Base-by-base conservation (phyloP, 2,329 filamentous ascomycete species). In the Fusarium torulosum region DNA sequence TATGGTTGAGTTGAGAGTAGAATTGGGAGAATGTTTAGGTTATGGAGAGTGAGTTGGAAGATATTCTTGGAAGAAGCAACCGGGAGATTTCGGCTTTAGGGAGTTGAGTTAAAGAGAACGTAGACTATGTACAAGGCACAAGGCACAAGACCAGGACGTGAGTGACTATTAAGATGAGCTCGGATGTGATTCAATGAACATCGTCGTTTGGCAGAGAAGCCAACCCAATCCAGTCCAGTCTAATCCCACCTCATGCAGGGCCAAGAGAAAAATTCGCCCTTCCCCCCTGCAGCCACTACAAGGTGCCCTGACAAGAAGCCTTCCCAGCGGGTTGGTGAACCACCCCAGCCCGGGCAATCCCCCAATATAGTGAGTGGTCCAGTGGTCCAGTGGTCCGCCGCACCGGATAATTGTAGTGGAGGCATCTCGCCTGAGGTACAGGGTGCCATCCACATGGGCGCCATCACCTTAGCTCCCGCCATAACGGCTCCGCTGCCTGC, bases 161-260 rank as follows among this genome's bases (percentile, higher is more conserved):
- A 62, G 43, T 54, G 47, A 50, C 25, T 44, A 33, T 35, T 63
- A 63, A 63, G 50, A 57, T 57, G 59, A 63, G 33, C 40, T 62
- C 37, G 45, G 54, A 42, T 53, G 57, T 66, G 61, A 69, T 50
- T 69, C 62, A 69, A 47, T 69, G 57, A 51, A 65, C 44, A 40
- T n/a, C 17, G 17, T n/a, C 14, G 8, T 37, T n/a, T 37, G 35
- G 19, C 35, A 37, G 35, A 37, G 33, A 35, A 35, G 33, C 33
- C 33, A 35, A n/a, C 33, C 33, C 33, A 35, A 35, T 35, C 15
- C 33, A 35, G 33, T 52, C 38, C 38, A 55, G 51, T 59, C 56
- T 37, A 23, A 54, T 51, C 53, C 58, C 57, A 63, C 40, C 35
- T 40, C 23, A 58, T 60, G 52, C 52, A 58, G 49, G 56, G 35